Evolutionary conservation across 2,329 filamentous ascomycete genomes (phyloP), one percentile per base, ranked within the genome.

Genomic region (Mollisia scopiformis): DNA sequence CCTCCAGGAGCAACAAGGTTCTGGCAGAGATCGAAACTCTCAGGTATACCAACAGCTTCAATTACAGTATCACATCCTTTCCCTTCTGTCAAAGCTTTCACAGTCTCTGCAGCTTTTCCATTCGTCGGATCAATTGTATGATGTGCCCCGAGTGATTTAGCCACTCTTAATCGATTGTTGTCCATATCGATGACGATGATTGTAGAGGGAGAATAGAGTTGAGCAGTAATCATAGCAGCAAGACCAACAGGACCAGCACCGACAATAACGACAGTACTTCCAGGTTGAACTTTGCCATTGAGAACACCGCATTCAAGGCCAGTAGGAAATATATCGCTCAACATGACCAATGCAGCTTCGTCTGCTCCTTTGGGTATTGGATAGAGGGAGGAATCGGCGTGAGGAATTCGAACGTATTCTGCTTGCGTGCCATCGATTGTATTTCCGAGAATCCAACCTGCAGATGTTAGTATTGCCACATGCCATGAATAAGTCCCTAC

Each of bases 321-420:
- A 0, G 84, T 87, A 2, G 84, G 83, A 51, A 85, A 77, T 28
- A 83, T 82, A 71, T 87, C 84, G 58, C 79, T 82, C 11, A 86
- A 71, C 68, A 83, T 79, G 1, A 86, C 79, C 2, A 96, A 79
- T 0, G 81, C 90, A 77, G 93, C 92, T 79, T 96, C 92, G 69
- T 96, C 91, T 0, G 91, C 90, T 64, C 84, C 83, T 56, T 89
- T 87, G 0, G 92, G 92, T 6, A 96, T 85, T 65, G 87, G 85
- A 14, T 96, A 81, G n/a, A 96, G 78, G 70, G 95, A 96, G 64
- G 91, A 87, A 68, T 95, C 90, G 21, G 87, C 92, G 33, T 88
- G 84, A 0, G 92, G 92, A 14, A 96, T 91, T 14, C 92, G 85
- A 1, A 93, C 88, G 69, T 92, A 96, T 76, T 96, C 93, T 2